Evolutionary conservation across 2,329 filamentous ascomycete species (phyloP), one percentile per base, ranked within the genome.

Genomic region (Penicillium frequentans): DNA sequence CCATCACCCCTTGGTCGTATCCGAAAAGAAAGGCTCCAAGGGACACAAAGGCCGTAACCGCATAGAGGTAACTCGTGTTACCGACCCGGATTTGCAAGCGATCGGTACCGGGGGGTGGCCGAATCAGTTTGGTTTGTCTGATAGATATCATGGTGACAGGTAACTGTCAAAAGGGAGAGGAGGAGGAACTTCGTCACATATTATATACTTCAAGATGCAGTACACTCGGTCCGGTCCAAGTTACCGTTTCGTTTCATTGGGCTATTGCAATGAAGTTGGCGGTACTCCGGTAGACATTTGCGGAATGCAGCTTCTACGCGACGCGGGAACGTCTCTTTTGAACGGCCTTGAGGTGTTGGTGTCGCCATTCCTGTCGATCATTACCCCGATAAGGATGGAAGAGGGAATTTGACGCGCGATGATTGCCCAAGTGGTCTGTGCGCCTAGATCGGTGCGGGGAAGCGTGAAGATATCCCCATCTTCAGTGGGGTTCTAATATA

Each of bases 1-100:
- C 57, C 56, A 62, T 63, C 5, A 64, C 61, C 0, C 63, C 63
- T 47, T 64, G 56, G 27, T 62, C 61, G 50, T 64, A 65, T 10
- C 63, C 63, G n/a, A 65, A 64, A 3, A 65, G 26, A 26, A 64
- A 52, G 2, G 59, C 63, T 5, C 63, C 63, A 8, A 62, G 44
- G 11, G 63, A 65, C 6, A 64, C 59, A 44, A 65, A 63, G 6
- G 56, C 61, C 13, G 63, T 60, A 16, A 60, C 43, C 1, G 52
- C 44, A 31, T 60, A 60, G 21, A 60, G 54, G 39, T 57, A 57
- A n/a, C 1, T 49, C 23, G 43, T 49, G 13, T 46, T 53, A n/a
- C 54, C 58, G 7, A 33, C 44, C 10, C 54, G 51, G 2, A 11
- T 10, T 16, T 57, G 37, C 1, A 37, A 13, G 16, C 37, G 45